A percentile compares a stretch with the other conserved stretches of the same genome.
These are phyloP conservation scores for Trichaptum fuscoviolaceum DNA, from an alignment of 768 basidiomycete genomes.

Conservation along the genomic window DNA sequence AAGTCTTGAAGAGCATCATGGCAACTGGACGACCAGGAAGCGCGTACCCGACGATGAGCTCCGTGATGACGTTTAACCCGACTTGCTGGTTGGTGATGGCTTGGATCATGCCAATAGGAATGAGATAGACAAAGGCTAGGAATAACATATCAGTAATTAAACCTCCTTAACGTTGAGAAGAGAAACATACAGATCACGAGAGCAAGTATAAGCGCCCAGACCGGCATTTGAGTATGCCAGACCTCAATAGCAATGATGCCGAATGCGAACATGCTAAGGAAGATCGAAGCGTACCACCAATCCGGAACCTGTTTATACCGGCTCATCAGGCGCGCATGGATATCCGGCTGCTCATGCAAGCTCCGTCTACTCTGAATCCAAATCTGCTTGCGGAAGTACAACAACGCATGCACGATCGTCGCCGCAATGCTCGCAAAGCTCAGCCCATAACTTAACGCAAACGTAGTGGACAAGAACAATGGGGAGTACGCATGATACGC, in stretches of 20 bases:
- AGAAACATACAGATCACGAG: constrained; percentile 19
- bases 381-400: constrained; percentile 42
- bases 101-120: constrained; percentile 38
- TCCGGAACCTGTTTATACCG: constrained; percentile 34
- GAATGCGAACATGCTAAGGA: constrained; percentile 28
- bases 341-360: constrained; percentile 42
- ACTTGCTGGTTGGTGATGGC: constrained; percentile 36
- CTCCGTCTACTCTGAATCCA: constrained; percentile 36
- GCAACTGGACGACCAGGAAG: constrained; percentile 35
- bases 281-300: constrained; percentile 24
- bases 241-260: constrained; percentile 30
- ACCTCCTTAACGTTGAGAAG: constrained; percentile 10
- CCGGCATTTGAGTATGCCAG: constrained; percentile 37
- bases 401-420: constrained; percentile 37
- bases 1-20: constrained; percentile 33
- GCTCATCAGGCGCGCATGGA: constrained; percentile 46
- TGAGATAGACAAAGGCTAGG: constrained; percentile 25
- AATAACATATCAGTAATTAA: constrained; percentile 3
- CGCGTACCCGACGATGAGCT: constrained; percentile 33
- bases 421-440: constrained; percentile 41
- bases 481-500: constrained; percentile 39
- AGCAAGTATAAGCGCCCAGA: constrained; percentile 30
- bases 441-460: constrained; percentile 36
- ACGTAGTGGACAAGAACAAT: constrained; percentile 36
- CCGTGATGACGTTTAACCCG: constrained; percentile 35